Base-by-base conservation (phyloP, 148 eudicot species). In the Rhododendron simsii region DNA sequence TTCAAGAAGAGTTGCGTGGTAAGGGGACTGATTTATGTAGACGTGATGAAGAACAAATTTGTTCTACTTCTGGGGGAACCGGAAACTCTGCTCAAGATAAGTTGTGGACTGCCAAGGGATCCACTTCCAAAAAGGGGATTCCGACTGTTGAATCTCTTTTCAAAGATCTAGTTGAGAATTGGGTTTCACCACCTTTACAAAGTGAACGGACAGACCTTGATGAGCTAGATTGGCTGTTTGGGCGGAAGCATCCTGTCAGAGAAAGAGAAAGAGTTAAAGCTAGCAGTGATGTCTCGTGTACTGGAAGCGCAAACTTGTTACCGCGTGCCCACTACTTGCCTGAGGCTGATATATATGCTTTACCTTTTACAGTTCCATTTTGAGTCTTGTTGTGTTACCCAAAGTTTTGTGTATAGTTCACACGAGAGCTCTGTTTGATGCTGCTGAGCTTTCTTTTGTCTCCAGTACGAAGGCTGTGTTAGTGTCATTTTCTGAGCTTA, bases 361-460 rank as follows among this genome's bases (percentile, higher is more conserved):
- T 95, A 71, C 98, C 98, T 7, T 95, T 73, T 65, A 89, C 95
- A 2, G 91, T 93, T 35, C 98, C 98, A 2, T 95, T 91, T 84
- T 95, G 90, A 92, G 87, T 48, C 6, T 21, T 75, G 5, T 33
- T 37, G n/a, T 13, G 74, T 59, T 71, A 37, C 76, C 65, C 76
- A 30, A 18, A 63, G 33, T 21, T 35, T 9, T 82, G 76, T 83
- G 78, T 65, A n/a, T 67, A 39, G 76, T 57, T 82, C 26, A 12
- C 39, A 6, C 10, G 21, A 41, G 3, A 47, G 86, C 14, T 71
- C 33, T 65, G 11, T 65, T n/a, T 81, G 73, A 18, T 37, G 80
- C 67, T 35, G 78, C 51, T 37, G 23, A 81, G 85, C 78, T 71
- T 82, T 81, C 85, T 55, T 55, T 7, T 0, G 4, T 59, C 73